A percentile compares a stretch with the other conserved stretches of the same genome.
Evolutionary conservation across 2,329 filamentous ascomycete genomes (phyloP).

Genomic region (Arachnomyces sp.): DNA sequence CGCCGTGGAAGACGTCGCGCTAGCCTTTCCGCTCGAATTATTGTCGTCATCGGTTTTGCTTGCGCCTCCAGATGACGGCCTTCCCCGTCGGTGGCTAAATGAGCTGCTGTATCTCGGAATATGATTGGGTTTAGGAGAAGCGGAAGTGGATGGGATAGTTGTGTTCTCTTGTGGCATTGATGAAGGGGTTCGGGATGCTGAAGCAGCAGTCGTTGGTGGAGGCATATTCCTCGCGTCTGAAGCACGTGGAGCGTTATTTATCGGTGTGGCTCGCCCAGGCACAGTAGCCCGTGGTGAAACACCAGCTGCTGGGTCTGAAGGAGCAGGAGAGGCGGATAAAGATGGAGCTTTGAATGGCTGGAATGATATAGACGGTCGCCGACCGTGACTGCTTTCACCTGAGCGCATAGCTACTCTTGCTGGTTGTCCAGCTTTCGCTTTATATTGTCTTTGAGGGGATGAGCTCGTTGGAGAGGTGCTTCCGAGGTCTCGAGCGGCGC

Average conservation of each 20-base stretch:
- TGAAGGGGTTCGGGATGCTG: slow-evolving; percentile 29
- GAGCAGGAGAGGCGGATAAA: slow-evolving; percentile 77
- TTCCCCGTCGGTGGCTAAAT: slow-evolving; percentile 75
- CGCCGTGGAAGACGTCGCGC: slow-evolving; percentile 42
- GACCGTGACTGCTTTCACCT: slow-evolving; percentile 45
- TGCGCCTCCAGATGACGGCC: slow-evolving; percentile 67
- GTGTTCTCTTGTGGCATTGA: slow-evolving; percentile 56
- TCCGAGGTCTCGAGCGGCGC: slow-evolving; percentile 54
- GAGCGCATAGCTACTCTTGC: slow-evolving; percentile 45
- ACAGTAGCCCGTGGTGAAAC: slow-evolving; percentile 45
- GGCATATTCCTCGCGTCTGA: slow-evolving; percentile 34
- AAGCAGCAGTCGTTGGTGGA: slow-evolving; percentile 29
- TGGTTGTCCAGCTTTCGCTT: slow-evolving; percentile 36
- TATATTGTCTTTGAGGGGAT: slow-evolving; percentile 42
- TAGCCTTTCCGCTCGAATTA: slow-evolving; percentile 51
- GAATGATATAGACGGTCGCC: slow-evolving; percentile 80
- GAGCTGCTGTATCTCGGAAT: slow-evolving; percentile 88
- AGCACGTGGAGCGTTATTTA: slow-evolving; percentile 33
- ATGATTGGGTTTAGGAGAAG: slow-evolving; percentile 70
- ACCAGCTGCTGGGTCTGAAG: slow-evolving; percentile 41
- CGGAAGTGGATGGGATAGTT: slow-evolving; percentile 58
- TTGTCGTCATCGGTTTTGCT: slow-evolving; percentile 49
- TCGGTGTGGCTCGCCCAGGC: slow-evolving; percentile 30
- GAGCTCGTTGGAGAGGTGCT: slow-evolving; percentile 43
- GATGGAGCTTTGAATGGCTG: slow-evolving; percentile 96